Evolutionary conservation across 441 rosid genomes (phyloP), one percentile per base, ranked within the genome.

Genomic region (Corymbia calophylla): DNA sequence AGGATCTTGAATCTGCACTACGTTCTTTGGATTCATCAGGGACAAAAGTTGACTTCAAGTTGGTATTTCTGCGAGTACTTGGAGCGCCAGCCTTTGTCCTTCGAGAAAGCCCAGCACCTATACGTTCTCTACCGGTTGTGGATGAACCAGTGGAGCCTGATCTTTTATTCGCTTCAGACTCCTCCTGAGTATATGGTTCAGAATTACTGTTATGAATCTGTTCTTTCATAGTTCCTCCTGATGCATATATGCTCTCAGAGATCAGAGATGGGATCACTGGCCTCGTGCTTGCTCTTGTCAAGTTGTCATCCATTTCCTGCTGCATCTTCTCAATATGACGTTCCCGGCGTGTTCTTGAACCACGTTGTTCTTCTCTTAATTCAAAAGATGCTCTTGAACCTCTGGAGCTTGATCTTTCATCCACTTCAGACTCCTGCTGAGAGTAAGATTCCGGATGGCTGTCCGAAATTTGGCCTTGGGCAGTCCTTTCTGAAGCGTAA

Each of bases 81-180:
- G 90, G 54, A 86, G 91, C 87, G 86, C 91, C 70, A 11, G 91
- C 91, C 86, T 93, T 97, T 29, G 98, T 96, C 91, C 97, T 94
- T 86, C 91, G 93, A 90, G 99, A 95, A 90, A 93, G 86, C 86
- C 90, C 94, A 25, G 91, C 70, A 86, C 91, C 92, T 31, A 92
- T 64, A 89, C 70, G 93, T 86, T 91, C 60, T 91, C 90, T 93
- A 85, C 89, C 88, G 31, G 64, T 86, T 23, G 84, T 21, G 51
- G 84, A 77, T 23, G n/a, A 77, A 77, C 51, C 51, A 3, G n/a
- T 90, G 62, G 92, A 62, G 5, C 91, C 91, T 55, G 92, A 88
- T 87, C 56, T 91, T 87, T 93, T 90, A 86, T 91, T 90, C 87
- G 87, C 93, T 91, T 91, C 93, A 19, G 87, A 89, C 58, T 62